Base-by-base conservation (phyloP, 331 rosid genomes). In the Ulmus americana region DNA sequence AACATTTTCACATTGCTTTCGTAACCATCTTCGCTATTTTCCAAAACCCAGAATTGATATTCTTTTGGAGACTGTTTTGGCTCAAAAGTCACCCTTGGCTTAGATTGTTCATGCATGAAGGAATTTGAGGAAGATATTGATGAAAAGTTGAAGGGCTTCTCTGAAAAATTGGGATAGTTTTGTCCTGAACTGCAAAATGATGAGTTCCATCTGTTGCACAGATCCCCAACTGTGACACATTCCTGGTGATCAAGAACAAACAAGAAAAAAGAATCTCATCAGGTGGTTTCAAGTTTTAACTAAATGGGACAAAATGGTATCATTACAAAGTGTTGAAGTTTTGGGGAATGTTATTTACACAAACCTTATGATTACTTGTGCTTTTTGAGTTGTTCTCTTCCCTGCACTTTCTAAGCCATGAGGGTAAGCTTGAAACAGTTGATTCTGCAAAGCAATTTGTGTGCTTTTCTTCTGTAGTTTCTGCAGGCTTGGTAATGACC, bases 401-500 rank as follows among this genome's bases (percentile, higher is more conserved):
- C 70, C 78, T 85, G 43, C 71, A 79, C 70, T 70, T 81, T 81
- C 77, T 84, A 66, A 87, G 95, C 95, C 97, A 90, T 20, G 76
- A 42, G 59, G 92, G 95, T 55, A 87, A 83, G 69, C 45, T 72
- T 46, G 81, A 61, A 41, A 48, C 77, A 13, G 79, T 39, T 28
- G 35, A 85, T 67, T 84, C 88, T 13, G 61, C 74, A 67, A 88
- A 85, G 64, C 88, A 85, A 80, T 79, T 77, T 51, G 75, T 75
- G 10, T 71, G 45, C 78, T 83, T 35, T 2, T 48, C 15, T 35
- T 68, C 73, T 64, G 66, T 69, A 44, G 28, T 55, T 70, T 72
- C 78, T 41, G 68, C 59, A 15, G 50, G 77, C 75, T 63, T 75
- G 67, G 59, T 74, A 65, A 81, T 75, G 44, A 73, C 81, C 28